These are phyloP conservation scores for Laguncularia racemosa DNA, from an alignment of 345 rosid species.

Conservation along the genomic window DNA sequence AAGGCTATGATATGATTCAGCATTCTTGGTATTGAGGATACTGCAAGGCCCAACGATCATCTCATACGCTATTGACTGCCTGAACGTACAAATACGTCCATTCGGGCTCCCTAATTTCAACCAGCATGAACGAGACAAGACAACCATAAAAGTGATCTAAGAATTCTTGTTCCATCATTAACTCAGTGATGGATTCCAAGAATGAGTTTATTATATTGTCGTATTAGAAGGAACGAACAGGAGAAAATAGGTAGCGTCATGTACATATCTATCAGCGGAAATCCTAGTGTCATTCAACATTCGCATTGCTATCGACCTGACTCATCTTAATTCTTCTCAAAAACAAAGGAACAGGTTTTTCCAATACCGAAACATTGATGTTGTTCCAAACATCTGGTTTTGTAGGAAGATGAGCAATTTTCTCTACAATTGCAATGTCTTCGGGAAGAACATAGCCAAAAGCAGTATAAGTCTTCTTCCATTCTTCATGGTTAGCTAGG, in stretches of 20 bases:
- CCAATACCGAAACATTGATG: conserved; percentile 60
- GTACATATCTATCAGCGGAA: too few relatives aligned
- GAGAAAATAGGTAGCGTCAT: not conserved
- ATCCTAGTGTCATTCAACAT: conserved; percentile 6
- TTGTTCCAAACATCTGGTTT: conserved; percentile 73
- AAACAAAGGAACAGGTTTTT: conserved; percentile 53
- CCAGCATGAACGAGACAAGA: too few relatives aligned
- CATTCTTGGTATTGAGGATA: too few relatives aligned
- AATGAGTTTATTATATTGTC: not conserved
- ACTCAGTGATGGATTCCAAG: not conserved
- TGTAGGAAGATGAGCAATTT: conserved; percentile 59
- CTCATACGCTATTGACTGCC: too few relatives aligned
- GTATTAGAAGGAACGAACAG: not conserved
- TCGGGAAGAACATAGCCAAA: conserved; percentile 76
- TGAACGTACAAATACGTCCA: too few relatives aligned
- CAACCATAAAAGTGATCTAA: too few relatives aligned
- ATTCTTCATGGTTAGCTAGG: conserved; percentile 74
- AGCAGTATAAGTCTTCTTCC: conserved; percentile 66
- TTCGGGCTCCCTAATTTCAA: too few relatives aligned
- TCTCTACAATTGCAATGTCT: conserved; percentile 76
- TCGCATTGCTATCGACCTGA: conserved; percentile 2
- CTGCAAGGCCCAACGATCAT: too few relatives aligned
- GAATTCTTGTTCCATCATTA: not conserved
- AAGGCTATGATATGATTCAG: too few relatives aligned
- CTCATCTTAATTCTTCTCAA: conserved; percentile 41